Base-by-base conservation (phyloP, 495 filamentous ascomycete genomes). In the Penicillium silybi region DNA sequence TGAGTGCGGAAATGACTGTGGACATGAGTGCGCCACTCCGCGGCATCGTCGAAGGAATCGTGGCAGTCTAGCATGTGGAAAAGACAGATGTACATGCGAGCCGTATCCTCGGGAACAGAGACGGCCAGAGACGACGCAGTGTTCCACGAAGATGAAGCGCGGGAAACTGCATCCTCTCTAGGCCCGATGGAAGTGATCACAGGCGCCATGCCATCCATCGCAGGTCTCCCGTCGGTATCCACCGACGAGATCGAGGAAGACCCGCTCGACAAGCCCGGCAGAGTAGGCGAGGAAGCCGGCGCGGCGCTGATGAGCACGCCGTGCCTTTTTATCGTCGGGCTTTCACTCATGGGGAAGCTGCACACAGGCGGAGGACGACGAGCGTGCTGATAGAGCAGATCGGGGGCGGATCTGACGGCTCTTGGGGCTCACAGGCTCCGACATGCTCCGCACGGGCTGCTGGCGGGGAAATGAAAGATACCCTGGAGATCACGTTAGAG, bases 1-100 rank as follows among this genome's bases (percentile, higher is more conserved):
- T 70, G 67, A 6, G 66, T 69, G 1, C 68, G 69, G 42, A 77
- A 77, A 38, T 77, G 73, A 44, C 71, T 70, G 8, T 66, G 54
- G 25, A 77, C 67, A 50, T 77, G 73, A 4, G 64, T 73, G 23
- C 61, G 62, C 73, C 73, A 77, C 29, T 69, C 48, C 5, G 62
- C 59, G 22, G 50, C 46, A 26, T 68, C 61, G 48, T 66, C 59
- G 46, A 75, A 77, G 18, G 61, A 60, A 37, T 71, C 60, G 19
- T 77, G 63, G 52, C 73, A 77, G 51, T 73, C 66, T 1, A 77
- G 62, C 53, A 71, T 67, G 38, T 75, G 65, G 61, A 77, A 77
- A 22, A 77, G 62, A 48, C 73, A 77, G n/a, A 54, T 52, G 51
- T 75, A 75, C 25, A 53, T 51, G 53, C n/a, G 51, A 56, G 5